phyloP scores from a whole-genome alignment of 2,329 filamentous ascomycete genomes.

The Neocucurbitaria cava region DNA sequence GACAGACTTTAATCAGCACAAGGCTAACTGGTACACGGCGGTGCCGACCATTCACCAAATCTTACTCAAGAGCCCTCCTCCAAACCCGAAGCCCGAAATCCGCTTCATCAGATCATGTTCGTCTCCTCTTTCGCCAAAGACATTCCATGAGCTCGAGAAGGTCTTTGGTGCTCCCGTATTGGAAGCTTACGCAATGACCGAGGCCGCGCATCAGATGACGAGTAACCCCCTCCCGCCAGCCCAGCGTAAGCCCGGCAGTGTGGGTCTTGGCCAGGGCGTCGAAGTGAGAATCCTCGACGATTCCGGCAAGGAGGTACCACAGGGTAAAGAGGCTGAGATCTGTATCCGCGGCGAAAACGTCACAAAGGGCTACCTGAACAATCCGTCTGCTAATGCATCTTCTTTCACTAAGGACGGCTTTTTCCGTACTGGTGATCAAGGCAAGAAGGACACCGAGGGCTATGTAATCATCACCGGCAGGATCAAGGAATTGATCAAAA shows the following conservation, averaged over 20 bases:
- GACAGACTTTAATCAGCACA: conserved; percentile 74
- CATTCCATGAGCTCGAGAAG: conserved; percentile 79
- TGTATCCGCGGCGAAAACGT: conserved; percentile 84
- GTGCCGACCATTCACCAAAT: conserved; percentile 95
- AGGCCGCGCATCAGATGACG: conserved; percentile 86
- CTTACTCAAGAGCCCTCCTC: conserved; percentile 75
- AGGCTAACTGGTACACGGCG: conserved; percentile 90
- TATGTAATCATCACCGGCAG: conserved; percentile 88
- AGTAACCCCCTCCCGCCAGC: conserved; percentile 68
- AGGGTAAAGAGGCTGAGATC: conserved; percentile 79
- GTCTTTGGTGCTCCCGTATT: conserved; percentile 80
- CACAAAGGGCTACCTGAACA: conserved; percentile 85
- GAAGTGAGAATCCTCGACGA: conserved; percentile 79
- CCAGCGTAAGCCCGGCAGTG: conserved; percentile 80
- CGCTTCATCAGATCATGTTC: conserved; percentile 90
- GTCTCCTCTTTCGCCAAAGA: conserved; percentile 80
- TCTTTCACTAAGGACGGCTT: conserved; percentile 79
- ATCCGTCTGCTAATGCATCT: conserved; percentile 74
- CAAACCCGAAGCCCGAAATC: conserved; percentile 72
- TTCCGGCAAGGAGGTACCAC: conserved; percentile 70
- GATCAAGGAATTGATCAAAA: conserved; percentile 93
- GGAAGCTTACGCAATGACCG: conserved; percentile 92
- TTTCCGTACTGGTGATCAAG: conserved; percentile 89
- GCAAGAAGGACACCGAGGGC: conserved; percentile 78
- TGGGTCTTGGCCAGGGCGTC: conserved; percentile 83